Evolutionary conservation across 1,284 basidiomycete genomes (phyloP).

Genomic region (Irpex lacteus): DNA sequence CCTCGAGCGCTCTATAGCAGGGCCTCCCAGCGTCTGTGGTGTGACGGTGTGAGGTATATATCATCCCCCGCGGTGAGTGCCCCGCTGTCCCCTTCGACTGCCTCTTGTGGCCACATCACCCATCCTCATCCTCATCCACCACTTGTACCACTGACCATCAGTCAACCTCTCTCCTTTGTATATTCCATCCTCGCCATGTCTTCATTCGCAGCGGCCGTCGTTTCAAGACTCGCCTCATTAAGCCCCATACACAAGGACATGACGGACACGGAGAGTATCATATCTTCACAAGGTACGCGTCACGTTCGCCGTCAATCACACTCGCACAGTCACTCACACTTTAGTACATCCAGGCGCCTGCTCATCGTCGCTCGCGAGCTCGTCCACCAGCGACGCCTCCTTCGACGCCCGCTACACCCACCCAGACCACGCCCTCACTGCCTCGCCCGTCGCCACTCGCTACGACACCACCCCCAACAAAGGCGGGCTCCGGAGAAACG

Average conservation of each 20-base stretch:
- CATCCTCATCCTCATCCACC: neutral
- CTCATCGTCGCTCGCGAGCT: conserved; percentile 18
- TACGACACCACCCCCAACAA: neutral
- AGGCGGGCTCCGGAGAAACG: conserved; percentile 41
- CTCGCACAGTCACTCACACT: conserved; percentile 9
- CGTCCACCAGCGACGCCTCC: conserved; percentile 15
- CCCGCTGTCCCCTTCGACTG: neutral
- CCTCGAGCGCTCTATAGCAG: neutral
- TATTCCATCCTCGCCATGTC: conserved; percentile 16
- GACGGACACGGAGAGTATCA: conserved; percentile 22
- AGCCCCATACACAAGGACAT: conserved; percentile 17
- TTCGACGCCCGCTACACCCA: conserved; percentile 24
- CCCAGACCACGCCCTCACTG: conserved; percentile 18
- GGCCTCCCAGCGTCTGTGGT: neutral
- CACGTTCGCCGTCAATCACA: neutral
- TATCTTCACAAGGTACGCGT: conserved; percentile 29
- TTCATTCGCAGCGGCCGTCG: conserved; percentile 20
- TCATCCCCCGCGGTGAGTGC: neutral
- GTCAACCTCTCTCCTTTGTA: neutral
- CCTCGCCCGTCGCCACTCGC: conserved; percentile 12
- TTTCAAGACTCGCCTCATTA: conserved; percentile 21
- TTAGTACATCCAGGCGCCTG: conserved; percentile 10
- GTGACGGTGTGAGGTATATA: conserved; percentile 4
- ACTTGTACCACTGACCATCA: neutral
- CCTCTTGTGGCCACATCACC: neutral